Conservation (phyloP, 306 rosid species). For the Gynostemma pentaphyllum region DNA sequence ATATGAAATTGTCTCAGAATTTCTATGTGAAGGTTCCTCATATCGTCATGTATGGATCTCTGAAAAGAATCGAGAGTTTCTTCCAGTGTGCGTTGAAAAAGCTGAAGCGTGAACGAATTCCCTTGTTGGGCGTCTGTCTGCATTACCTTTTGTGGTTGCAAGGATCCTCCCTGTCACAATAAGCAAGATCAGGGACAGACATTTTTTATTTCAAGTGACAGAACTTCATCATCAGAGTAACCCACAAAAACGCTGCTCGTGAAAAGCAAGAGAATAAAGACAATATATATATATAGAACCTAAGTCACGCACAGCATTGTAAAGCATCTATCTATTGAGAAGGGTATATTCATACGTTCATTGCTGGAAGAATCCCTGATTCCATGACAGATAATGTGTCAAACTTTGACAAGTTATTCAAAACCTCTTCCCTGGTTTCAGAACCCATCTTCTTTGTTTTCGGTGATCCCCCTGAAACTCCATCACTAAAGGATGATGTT, state of each 20-base stretch:
- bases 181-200: background rate
- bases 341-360: slow-evolving; percentile 50
- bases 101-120: slow-evolving; percentile 78
- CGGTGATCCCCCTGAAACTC: slow-evolving; percentile 64
- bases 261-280: background rate
- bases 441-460: slow-evolving; percentile 88
- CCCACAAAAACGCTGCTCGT: background rate
- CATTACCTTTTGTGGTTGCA: slow-evolving; percentile 39
- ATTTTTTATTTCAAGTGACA: slow-evolving; percentile 1
- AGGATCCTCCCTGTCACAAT: slow-evolving; percentile 47
- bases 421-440: slow-evolving; percentile 77
- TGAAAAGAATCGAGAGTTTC: slow-evolving; percentile 79
- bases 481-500: slow-evolving; percentile 52
- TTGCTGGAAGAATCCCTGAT: slow-evolving; percentile 31
- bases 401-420: slow-evolving; percentile 54
- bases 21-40: slow-evolving; percentile 95
- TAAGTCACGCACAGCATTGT: background rate
- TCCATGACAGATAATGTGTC: slow-evolving; percentile 44
- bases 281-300: slow-evolving; percentile 8
- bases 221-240: background rate
- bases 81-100: slow-evolving; percentile 81
- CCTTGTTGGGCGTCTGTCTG: slow-evolving; percentile 73
- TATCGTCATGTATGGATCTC: slow-evolving; percentile 83
- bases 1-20: slow-evolving; percentile 81
- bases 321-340: slow-evolving; percentile 11